Conservation (phyloP, 2,329 filamentous ascomycete genomes). For the Ophiostoma ulmi region DNA sequence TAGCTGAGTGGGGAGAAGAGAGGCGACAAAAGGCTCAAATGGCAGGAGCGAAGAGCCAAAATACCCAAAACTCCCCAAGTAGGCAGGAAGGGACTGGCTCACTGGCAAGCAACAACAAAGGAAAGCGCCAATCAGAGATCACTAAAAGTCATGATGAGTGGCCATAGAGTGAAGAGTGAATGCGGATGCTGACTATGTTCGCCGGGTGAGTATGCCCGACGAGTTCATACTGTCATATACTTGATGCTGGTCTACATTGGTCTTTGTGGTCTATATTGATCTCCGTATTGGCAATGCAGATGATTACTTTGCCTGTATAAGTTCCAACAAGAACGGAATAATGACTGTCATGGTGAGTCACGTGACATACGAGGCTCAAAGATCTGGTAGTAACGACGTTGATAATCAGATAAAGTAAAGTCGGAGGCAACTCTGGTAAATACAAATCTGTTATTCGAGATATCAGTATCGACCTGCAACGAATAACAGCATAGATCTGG, state of each 20-base stretch:
- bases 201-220: background rate
- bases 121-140: slow-evolving; percentile 21
- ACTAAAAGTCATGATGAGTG: background rate
- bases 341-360: slow-evolving; percentile 11
- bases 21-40: slow-evolving; percentile 16
- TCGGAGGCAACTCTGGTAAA: too few species aligned
- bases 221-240: background rate
- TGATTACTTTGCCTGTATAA: background rate
- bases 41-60: slow-evolving; percentile 14
- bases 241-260: background rate
- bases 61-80: background rate
- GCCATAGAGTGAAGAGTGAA: background rate
- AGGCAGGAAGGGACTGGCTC: too few species aligned
- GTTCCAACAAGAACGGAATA: background rate
- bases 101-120: slow-evolving; percentile 3
- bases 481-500: background rate
- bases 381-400: background rate
- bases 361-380: background rate
- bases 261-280: too few species aligned
- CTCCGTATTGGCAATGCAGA: background rate
- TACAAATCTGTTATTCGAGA: too few species aligned
- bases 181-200: background rate
- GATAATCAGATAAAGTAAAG: too few species aligned
- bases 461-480: background rate
- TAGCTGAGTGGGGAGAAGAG: slow-evolving; percentile 17